Percentiles rank a stretch among this genome's conserved stretches.
phyloP scores from a whole-genome alignment of 2,329 filamentous ascomycete species.

The Aureobasidium pullulans region DNA sequence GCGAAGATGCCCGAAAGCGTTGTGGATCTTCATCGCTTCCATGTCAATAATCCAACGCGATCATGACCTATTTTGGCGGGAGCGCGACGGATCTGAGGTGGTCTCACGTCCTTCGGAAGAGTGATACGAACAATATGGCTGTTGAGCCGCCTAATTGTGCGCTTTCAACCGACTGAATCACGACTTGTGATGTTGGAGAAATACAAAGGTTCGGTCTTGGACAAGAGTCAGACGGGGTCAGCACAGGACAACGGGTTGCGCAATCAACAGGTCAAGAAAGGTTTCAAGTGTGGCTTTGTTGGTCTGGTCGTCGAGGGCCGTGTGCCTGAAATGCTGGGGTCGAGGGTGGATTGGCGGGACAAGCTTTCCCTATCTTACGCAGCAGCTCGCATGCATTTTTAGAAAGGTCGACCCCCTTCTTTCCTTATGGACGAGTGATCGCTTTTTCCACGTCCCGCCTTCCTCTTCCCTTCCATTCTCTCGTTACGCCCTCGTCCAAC shows the following conservation, averaged over 20 bases:
- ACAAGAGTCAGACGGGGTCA: slow-evolving; percentile 5
- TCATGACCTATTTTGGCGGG: neutral
- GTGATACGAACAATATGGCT: neutral
- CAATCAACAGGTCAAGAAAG: neutral
- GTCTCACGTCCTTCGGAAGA: neutral
- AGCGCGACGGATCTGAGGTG: neutral
- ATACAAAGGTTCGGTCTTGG: neutral
- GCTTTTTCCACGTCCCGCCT: neutral
- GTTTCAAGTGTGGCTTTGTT: neutral
- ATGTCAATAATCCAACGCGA: neutral
- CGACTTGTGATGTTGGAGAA: neutral
- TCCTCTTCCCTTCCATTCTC: neutral
- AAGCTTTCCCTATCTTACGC: slow-evolving; percentile 12
- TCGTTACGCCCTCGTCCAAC: neutral
- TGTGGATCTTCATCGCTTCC: neutral
- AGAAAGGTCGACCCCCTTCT: neutral
- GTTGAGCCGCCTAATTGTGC: neutral
- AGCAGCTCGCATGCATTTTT: slow-evolving; percentile 8
- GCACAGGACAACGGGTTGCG: slow-evolving; percentile 8
- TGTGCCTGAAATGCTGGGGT: neutral
- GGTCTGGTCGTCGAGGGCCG: neutral
- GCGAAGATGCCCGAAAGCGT: neutral
- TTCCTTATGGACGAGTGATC: neutral
- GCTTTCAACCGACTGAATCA: neutral
- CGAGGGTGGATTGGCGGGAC: neutral